These are phyloP conservation scores for Pleurotus eryngii DNA, from an alignment of 768 basidiomycete species.

Conservation along the genomic window DNA sequence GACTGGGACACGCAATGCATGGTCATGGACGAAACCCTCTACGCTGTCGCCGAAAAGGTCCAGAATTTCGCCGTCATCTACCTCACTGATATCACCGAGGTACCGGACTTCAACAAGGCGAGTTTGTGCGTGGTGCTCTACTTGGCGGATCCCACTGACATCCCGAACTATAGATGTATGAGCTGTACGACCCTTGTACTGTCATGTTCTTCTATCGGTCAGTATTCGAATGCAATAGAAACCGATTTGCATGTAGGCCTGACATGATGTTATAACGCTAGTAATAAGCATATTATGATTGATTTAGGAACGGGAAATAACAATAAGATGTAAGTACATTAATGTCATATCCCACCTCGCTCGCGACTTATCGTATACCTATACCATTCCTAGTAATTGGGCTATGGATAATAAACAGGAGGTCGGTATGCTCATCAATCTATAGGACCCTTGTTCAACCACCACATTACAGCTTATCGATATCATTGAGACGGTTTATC, in stretches of 20 bases:
- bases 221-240: slow-evolving; percentile 17
- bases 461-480: slow-evolving; percentile 75
- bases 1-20: slow-evolving; percentile 95
- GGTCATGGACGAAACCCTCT: slow-evolving; percentile 98
- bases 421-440: slow-evolving; percentile 36
- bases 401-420: slow-evolving; percentile 99
- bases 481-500: slow-evolving; percentile 96
- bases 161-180: slow-evolving; percentile 77
- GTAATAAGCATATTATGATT: slow-evolving; percentile 99
- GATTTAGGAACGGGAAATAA: slow-evolving; percentile 99
- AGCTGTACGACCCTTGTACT: slow-evolving; percentile 94
- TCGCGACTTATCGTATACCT: slow-evolving; percentile 1
- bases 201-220: slow-evolving; percentile 99
- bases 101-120: slow-evolving; percentile 98
- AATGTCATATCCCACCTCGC: neutral
- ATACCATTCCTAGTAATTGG: slow-evolving; percentile 73
- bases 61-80: slow-evolving; percentile 99
- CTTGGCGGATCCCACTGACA: neutral
- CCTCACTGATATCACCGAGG: slow-evolving; percentile 90
- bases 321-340: slow-evolving; percentile 85
- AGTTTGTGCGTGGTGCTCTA: slow-evolving; percentile 13
- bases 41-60: slow-evolving; percentile 89
- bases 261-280: slow-evolving; percentile 24
- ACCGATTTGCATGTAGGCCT: neutral
- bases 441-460: neutral